Evolutionary conservation across 352 stramenopile genomes (phyloP).

Genomic region (Hyaloperonospora brassicae): DNA sequence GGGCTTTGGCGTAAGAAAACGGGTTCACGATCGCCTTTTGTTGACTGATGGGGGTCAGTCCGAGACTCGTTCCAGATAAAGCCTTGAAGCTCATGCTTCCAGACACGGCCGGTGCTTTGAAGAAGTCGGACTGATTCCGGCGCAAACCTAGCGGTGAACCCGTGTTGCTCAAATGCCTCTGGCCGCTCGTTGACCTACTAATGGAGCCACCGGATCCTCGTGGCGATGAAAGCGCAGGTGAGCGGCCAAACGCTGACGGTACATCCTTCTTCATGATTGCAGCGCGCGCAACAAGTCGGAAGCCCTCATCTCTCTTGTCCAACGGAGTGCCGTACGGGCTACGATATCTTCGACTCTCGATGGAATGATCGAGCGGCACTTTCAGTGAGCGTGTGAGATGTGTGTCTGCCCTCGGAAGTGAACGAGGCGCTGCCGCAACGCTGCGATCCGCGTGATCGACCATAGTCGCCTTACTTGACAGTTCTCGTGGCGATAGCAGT

Average conservation of each 20-base stretch:
- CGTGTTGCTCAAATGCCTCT: slow-evolving; percentile 21
- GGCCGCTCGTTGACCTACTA: slow-evolving; percentile 9
- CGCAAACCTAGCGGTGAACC: slow-evolving; percentile 20
- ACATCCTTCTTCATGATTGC: slow-evolving; percentile 28
- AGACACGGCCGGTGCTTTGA: slow-evolving; percentile 15
- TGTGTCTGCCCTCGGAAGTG: slow-evolving; percentile 10
- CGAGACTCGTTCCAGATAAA: slow-evolving; percentile 13
- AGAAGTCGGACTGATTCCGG: slow-evolving; percentile 33
- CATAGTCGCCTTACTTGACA: slow-evolving; percentile 6
- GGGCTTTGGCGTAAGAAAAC: slow-evolving; percentile 42
- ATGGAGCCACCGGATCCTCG: slow-evolving; percentile 9
- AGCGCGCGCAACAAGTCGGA: slow-evolving; percentile 24
- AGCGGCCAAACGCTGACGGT: slow-evolving; percentile 6
- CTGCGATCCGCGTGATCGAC: slow-evolving; percentile 1
- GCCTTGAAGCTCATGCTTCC: slow-evolving; percentile 20
- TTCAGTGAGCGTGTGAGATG: slow-evolving; percentile 17
- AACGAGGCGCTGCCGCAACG: slow-evolving; percentile 14
- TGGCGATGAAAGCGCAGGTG: slow-evolving; percentile 11
- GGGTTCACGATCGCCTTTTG: slow-evolving; percentile 30
- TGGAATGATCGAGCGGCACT: slow-evolving; percentile 17
- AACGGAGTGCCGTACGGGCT: slow-evolving; percentile 17
- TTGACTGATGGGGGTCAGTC: slow-evolving; percentile 3
- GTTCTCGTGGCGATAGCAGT: slow-evolving; percentile 31
- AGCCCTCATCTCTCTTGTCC: slow-evolving; percentile 20
- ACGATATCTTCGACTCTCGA: slow-evolving; percentile 4